Percentiles rank a stretch among this genome's conserved stretches.
Conservation (phyloP, 164 flowering plant genomes). For the Warburgia ugandensis region DNA sequence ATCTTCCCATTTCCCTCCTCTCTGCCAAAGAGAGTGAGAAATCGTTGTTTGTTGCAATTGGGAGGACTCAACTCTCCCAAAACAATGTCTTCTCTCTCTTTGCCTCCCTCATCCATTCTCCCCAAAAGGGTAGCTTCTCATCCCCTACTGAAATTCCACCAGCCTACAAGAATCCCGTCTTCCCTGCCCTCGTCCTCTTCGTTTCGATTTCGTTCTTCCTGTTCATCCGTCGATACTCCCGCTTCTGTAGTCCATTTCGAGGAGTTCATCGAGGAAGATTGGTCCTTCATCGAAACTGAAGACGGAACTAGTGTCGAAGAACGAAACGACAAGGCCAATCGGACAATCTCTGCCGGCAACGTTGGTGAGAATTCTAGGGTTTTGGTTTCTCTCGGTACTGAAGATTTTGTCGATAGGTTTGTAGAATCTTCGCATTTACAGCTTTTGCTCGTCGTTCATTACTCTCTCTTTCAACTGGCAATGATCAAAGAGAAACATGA, state of each 20-base stretch:
- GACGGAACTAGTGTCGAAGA: conserved; percentile 24
- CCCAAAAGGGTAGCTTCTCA: no score
- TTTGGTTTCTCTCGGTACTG: conserved; percentile 59
- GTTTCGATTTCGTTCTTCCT: not conserved
- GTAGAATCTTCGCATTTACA: conserved; percentile 29
- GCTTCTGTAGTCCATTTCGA: conserved; percentile 39
- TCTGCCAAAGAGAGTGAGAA: no score
- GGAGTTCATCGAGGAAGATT: conserved; percentile 69
- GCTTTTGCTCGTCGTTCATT: conserved; percentile 70
- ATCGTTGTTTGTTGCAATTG: no score
- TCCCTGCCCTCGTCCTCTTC: no score
- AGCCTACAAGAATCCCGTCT: no score
- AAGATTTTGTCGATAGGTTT: conserved; percentile 60
- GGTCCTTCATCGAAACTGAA: conserved; percentile 81
- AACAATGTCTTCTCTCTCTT: no score
- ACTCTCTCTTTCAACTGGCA: conserved; percentile 72
- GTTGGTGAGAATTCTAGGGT: conserved; percentile 46
- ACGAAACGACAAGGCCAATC: conserved; percentile 24
- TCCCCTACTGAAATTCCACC: no score
- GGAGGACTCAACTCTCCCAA: no score
- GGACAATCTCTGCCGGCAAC: conserved; percentile 51
- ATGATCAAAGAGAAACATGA: conserved; percentile 71
- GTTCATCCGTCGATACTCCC: not conserved
- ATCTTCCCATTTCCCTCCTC: no score
- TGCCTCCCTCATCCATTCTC: no score